Conservation (phyloP, 225 moss, liverwort and hornwort genomes). For the Physcomitrellopsis africana region DNA sequence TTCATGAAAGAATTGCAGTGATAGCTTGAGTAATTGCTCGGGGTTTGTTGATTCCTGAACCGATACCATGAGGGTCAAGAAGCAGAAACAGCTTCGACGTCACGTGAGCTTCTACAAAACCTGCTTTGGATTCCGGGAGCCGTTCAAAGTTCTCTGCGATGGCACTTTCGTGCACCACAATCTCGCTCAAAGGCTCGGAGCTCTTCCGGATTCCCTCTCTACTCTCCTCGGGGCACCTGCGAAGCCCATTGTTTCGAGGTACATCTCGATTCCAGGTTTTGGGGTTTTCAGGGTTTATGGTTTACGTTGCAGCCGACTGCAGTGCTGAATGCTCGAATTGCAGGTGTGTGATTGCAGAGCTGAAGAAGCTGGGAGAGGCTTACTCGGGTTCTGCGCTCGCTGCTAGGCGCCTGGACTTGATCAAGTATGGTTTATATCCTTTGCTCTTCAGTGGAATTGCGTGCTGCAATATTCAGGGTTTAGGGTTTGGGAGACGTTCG, state of each 20-base stretch:
- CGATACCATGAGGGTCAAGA: conserved; percentile 82
- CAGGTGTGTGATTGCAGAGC: conserved; percentile 86
- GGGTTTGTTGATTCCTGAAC: no score
- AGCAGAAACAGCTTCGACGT: conserved; percentile 88
- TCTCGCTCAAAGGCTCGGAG: conserved; percentile 66
- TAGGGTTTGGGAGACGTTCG: neutral
- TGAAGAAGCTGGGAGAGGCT: conserved; percentile 81
- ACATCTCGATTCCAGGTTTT: neutral
- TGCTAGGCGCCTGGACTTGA: conserved; percentile 81
- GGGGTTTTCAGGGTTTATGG: neutral
- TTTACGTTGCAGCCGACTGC: neutral
- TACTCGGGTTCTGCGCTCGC: conserved; percentile 85
- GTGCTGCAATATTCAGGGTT: neutral
- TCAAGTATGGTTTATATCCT: conserved; percentile 48
- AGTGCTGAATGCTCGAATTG: conserved; percentile 13
- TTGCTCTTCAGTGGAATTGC: neutral
- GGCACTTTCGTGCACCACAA: conserved; percentile 89
- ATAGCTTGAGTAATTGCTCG: no score
- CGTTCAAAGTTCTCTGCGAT: conserved; percentile 90
- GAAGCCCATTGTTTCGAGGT: conserved; percentile 81
- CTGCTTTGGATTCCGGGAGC: conserved; percentile 93
- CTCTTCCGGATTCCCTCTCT: conserved; percentile 63
- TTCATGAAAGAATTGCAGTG: no score
- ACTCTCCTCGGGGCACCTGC: conserved; percentile 69
- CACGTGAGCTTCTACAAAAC: conserved; percentile 83